A percentile compares a stretch with the other conserved stretches of the same genome.
These are phyloP conservation scores for Phaeosphaeriaceae sp. DNA, from an alignment of 2,329 filamentous ascomycete genomes.

Conservation along the genomic window DNA sequence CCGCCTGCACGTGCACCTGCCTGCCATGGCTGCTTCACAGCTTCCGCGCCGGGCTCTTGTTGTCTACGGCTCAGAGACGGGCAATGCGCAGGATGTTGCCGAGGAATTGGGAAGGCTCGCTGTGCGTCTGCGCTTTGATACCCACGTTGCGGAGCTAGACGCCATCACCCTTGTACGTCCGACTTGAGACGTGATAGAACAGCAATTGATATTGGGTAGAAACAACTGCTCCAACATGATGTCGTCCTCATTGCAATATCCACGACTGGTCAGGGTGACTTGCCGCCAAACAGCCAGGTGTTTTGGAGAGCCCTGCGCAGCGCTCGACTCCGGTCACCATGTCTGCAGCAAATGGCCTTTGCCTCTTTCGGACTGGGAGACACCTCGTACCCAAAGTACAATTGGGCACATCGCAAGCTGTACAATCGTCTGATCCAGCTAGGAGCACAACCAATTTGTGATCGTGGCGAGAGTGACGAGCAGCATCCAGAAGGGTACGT, in stretches of 20 bases:
- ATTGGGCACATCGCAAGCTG: slow-evolving; percentile 90
- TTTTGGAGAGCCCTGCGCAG: slow-evolving; percentile 89
- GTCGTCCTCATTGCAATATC: slow-evolving; percentile 83
- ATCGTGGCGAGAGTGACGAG: slow-evolving; percentile 87
- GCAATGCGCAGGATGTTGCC: slow-evolving; percentile 90
- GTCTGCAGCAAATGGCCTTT: slow-evolving; percentile 73
- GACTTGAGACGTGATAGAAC: neutral
- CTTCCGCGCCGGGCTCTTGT: slow-evolving; percentile 65
- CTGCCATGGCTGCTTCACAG: slow-evolving; percentile 28
- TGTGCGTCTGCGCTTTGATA: slow-evolving; percentile 80
- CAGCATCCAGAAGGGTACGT: slow-evolving; percentile 87
- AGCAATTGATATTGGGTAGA: slow-evolving; percentile 34
- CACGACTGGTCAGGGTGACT: slow-evolving; percentile 92
- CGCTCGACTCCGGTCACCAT: slow-evolving; percentile 75
- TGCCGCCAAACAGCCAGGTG: slow-evolving; percentile 79
- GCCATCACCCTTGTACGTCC: slow-evolving; percentile 73
- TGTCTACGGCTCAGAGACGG: slow-evolving; percentile 93
- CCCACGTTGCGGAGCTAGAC: slow-evolving; percentile 79
- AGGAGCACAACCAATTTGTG: slow-evolving; percentile 77
- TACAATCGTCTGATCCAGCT: slow-evolving; percentile 84
- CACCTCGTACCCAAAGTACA: slow-evolving; percentile 94
- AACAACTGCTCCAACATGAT: slow-evolving; percentile 53
- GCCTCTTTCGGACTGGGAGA: slow-evolving; percentile 92
- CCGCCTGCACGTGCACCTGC: slow-evolving; percentile 5
- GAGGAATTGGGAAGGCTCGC: slow-evolving; percentile 78